Conservation (phyloP, 129 eudicot genomes). For the Logfia minima region DNA sequence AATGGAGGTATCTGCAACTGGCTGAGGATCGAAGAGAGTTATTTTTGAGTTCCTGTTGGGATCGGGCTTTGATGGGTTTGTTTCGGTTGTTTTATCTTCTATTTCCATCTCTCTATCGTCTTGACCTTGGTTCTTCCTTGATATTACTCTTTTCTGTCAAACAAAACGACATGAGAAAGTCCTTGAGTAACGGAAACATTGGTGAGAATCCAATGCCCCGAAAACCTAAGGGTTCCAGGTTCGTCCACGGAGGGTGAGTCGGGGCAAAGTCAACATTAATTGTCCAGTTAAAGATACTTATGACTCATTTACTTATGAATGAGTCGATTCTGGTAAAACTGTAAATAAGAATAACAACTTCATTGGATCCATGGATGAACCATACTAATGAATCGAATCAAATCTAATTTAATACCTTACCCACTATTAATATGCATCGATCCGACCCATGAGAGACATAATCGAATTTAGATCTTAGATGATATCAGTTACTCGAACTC, state of each 20-base stretch:
- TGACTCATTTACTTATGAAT: not conserved
- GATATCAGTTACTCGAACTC: too few species aligned
- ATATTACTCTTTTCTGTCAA: conserved; percentile 64
- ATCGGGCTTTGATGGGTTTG: conserved; percentile 4
- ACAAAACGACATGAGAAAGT: conserved; percentile 15
- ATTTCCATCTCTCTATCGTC: conserved; percentile 22
- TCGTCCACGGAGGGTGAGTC: too few species aligned
- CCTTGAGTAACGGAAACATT: too few species aligned
- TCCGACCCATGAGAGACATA: too few species aligned
- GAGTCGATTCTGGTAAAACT: not conserved
- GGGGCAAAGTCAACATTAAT: conserved; percentile 13
- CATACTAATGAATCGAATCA: too few species aligned
- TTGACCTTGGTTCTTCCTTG: conserved; percentile 42
- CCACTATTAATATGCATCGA: too few species aligned
- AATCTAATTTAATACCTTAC: too few species aligned
- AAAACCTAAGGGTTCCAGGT: too few species aligned
- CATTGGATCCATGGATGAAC: too few species aligned
- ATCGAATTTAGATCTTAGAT: too few species aligned
- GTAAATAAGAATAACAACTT: not conserved
- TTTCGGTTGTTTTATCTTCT: conserved; percentile 13
- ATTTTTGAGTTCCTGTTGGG: conserved; percentile 40
- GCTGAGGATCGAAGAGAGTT: conserved; percentile 21
- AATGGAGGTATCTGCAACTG: conserved; percentile 23
- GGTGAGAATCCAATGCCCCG: too few species aligned
- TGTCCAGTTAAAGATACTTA: not conserved